Conservation (phyloP, 345 rosid species). For the Populus deltoides region DNA sequence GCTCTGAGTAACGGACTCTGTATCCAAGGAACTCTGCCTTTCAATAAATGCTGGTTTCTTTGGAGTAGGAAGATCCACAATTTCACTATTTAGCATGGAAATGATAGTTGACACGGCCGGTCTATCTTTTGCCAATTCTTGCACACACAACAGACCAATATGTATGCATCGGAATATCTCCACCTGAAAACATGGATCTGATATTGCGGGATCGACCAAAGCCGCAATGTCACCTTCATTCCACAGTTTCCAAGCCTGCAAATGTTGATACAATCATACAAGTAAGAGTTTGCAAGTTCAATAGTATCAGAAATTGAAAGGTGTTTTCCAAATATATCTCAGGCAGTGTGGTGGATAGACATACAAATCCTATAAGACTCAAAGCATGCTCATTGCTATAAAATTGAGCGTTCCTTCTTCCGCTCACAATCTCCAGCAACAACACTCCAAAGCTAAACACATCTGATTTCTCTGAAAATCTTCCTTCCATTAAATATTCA, state of each 20-base stretch:
- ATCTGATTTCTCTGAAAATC: conserved; percentile 38
- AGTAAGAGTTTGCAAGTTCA: not conserved
- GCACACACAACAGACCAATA: conserved; percentile 29
- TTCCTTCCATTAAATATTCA: conserved; percentile 44
- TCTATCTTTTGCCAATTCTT: conserved; percentile 9
- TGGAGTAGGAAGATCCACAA: conserved; percentile 15
- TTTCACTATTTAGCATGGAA: conserved; percentile 10
- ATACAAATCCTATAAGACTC: conserved; percentile 31
- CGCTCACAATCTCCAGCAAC: conserved; percentile 32
- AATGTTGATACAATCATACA: not conserved
- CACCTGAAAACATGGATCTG: not conserved
- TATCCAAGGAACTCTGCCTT: too few relatives aligned
- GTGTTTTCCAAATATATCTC: not conserved
- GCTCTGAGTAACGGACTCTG: too few relatives aligned
- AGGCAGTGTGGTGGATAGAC: not conserved
- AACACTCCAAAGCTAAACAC: conserved; percentile 1
- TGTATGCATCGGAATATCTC: conserved; percentile 5
- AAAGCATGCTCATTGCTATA: conserved; percentile 11
- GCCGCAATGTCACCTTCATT: not conserved
- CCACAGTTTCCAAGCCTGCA: conserved; percentile 29
- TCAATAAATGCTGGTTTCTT: conserved; percentile 9
- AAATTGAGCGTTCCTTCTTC: conserved; percentile 32
- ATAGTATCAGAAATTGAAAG: too few relatives aligned
- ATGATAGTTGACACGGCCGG: too few relatives aligned
- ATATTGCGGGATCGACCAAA: not conserved